These are phyloP conservation scores for Eucalyptus melliodora DNA, from an alignment of 345 rosid species.

Conservation along the genomic window DNA sequence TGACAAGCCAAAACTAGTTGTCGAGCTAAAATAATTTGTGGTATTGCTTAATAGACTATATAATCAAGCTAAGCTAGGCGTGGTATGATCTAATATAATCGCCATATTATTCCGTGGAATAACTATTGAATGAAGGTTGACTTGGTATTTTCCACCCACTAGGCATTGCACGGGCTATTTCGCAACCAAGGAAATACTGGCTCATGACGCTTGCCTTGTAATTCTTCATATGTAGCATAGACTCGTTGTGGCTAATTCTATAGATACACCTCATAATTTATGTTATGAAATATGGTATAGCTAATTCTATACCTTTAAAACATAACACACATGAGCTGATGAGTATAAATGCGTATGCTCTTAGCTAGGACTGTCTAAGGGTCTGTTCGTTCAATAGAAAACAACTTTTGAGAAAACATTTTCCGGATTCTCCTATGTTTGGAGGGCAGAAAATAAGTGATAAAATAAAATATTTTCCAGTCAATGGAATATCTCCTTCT, in stretches of 20 bases:
- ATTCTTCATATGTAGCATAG: not conserved
- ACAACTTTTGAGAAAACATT: too few species aligned
- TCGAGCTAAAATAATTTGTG: too few species aligned
- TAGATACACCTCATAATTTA: not conserved
- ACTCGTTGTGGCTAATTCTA: not conserved
- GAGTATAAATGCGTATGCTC: not conserved
- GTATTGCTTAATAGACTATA: too few species aligned
- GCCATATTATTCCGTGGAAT: too few species aligned
- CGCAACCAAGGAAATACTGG: rapidly evolving
- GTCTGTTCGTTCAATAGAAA: too few species aligned
- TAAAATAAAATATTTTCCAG: not conserved
- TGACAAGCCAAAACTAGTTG: too few species aligned
- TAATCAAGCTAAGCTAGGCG: too few species aligned
- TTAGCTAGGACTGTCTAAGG: not conserved
- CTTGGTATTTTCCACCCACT: too few species aligned
- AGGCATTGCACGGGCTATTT: too few species aligned
- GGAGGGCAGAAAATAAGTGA: rapidly evolving
- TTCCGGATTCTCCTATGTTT: rapidly evolving
- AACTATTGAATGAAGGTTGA: too few species aligned
- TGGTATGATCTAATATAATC: too few species aligned
- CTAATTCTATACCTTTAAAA: not conserved
- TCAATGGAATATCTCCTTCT: not conserved
- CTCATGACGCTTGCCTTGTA: not conserved
- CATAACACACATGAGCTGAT: rapidly evolving
- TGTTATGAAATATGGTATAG: not conserved